These are phyloP conservation scores for Boletellus ananiceps DNA, from an alignment of 768 basidiomycete genomes.

Conservation along the genomic window DNA sequence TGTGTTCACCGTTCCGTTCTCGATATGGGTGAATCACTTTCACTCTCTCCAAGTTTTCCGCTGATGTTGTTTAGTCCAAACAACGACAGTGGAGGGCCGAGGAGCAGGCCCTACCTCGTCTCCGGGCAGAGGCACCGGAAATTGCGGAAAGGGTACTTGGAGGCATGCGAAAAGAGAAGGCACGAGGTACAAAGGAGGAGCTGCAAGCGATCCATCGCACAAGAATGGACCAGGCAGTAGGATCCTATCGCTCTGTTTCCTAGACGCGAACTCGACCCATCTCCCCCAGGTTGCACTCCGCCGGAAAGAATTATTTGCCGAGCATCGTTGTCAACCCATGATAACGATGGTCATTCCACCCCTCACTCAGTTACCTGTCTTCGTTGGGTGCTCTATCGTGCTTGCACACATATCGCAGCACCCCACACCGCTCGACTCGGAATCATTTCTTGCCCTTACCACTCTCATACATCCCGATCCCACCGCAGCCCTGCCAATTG, in stretches of 20 bases:
- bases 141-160: slow-evolving; percentile 33
- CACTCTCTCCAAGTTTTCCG: slow-evolving; percentile 3
- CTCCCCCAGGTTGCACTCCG: slow-evolving; percentile 45
- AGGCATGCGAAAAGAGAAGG: slow-evolving; percentile 53
- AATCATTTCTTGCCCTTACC: slow-evolving; percentile 71
- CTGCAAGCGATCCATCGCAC: slow-evolving; percentile 46
- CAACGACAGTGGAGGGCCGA: slow-evolving; percentile 56
- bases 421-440: slow-evolving; percentile 68
- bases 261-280: slow-evolving; percentile 2
- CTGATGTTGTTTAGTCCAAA: slow-evolving; percentile 45
- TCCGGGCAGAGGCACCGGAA: slow-evolving; percentile 44
- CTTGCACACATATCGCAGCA: slow-evolving; percentile 51
- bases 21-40: slow-evolving; percentile 59
- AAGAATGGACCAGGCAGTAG: slow-evolving; percentile 46
- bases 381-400: slow-evolving; percentile 59
- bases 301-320: slow-evolving; percentile 54
- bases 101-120: slow-evolving; percentile 54
- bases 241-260: slow-evolving; percentile 1
- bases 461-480: slow-evolving; percentile 68
- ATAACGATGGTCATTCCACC: slow-evolving; percentile 58
- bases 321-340: slow-evolving; percentile 54
- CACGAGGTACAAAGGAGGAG: slow-evolving; percentile 51
- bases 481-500: slow-evolving; percentile 63
- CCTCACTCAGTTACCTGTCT: slow-evolving; percentile 67
- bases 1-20: slow-evolving; percentile 58